These are phyloP conservation scores for Fraxinus excelsior DNA, from an alignment of 257 asterid species.

Conservation along the genomic window DNA sequence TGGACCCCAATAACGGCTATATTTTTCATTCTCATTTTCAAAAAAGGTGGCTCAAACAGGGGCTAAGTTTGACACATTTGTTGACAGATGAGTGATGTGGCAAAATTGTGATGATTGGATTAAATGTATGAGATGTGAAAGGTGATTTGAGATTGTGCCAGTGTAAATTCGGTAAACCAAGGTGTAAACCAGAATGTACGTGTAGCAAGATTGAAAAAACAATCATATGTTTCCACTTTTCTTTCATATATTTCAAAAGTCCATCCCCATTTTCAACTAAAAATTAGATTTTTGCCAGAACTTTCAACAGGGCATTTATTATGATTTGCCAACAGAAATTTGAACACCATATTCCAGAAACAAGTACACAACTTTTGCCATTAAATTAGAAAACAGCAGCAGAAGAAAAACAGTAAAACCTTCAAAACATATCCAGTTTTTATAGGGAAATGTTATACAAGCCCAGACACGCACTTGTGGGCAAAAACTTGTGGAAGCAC, in stretches of 20 bases:
- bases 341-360: neutral
- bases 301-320: neutral
- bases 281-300: neutral
- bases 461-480: neutral
- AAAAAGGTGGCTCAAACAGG: too few species aligned
- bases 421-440: neutral
- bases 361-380: neutral
- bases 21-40: too few species aligned
- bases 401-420: neutral
- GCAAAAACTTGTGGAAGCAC: neutral
- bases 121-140: too few species aligned
- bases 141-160: too few species aligned
- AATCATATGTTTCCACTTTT: too few species aligned
- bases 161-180: too few species aligned
- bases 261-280: neutral
- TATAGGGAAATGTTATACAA: neutral
- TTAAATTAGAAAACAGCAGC: neutral
- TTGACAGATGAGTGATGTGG: too few species aligned
- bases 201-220: too few species aligned
- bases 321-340: neutral
- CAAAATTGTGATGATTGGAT: too few species aligned
- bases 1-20: too few species aligned
- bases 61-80: too few species aligned
- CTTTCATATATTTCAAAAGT: neutral
- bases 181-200: too few species aligned